Evolutionary conservation across 2,329 filamentous ascomycete genomes (phyloP), one percentile per base, ranked within the genome.

Genomic region (Hypoxylon sp.): DNA sequence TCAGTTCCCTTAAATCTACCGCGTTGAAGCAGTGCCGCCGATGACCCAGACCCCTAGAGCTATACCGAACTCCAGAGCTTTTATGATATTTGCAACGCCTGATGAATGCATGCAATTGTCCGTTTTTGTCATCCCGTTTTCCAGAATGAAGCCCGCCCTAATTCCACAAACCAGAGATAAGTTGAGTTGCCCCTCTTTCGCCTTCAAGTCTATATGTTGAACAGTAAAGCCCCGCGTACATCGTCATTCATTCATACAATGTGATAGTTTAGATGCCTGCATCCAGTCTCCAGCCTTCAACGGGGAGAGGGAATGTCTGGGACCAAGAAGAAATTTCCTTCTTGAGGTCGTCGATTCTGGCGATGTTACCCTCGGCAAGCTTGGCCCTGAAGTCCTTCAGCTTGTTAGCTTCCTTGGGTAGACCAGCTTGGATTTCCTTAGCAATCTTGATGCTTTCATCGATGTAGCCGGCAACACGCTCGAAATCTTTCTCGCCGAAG

Each of bases 321-420:
- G 93, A 93, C 95, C 95, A 99, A 52, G 84, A 83, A 50, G 93
- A 86, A 80, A 99, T 94, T 87, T 98, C 95, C 85, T 93, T 91
- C 85, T 90, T 92, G 80, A 97, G 87, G 74, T 87, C 88, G 80
- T 92, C 90, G 83, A 99, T 95, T 85, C 94, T 92, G 68, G 88
- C 82, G 52, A 97, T 86, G 78, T 91, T 88, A 71, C 93, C 94
- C 73, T 86, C 84, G 64, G 92, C 89, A 69, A 97, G 93, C 88
- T 93, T 95, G 80, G 89, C 90, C 88, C 95, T 97, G 91, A 99
- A 98, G 87, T 99, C 96, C 90, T 98, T 98, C 82, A 97, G 93
- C 90, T 97, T 98, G 90, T 98, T 99, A 78, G 93, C 93, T 82
- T 96, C 92, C 90, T 98, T 98, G 81, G 96, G 95, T 23, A 98